These are phyloP conservation scores for Chlamydomonas schloesseri DNA, from an alignment of 139 green algal species.

Conservation along the genomic window DNA sequence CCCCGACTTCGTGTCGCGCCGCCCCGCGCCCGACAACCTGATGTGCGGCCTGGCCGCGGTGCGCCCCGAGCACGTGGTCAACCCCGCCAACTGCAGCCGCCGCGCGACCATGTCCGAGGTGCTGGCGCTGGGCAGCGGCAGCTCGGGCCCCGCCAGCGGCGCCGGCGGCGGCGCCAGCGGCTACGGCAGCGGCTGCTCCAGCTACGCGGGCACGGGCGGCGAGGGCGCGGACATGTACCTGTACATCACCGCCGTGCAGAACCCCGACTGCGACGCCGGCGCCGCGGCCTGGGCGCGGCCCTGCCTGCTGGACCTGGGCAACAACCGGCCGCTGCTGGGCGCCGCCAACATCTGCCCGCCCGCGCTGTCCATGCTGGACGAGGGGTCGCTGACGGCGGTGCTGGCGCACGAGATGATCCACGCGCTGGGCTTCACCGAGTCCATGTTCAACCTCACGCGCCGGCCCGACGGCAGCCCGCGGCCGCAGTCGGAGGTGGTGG, in stretches of 20 bases:
- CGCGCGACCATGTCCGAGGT: background rate
- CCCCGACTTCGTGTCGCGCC: conserved; percentile 32
- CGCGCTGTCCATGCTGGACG: conserved; percentile 37
- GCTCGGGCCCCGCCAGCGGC: background rate
- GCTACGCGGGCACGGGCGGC: conserved; percentile 17
- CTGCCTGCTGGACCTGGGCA: conserved; percentile 58
- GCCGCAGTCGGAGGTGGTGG: conserved; percentile 50
- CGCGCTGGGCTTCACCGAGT: conserved; percentile 61
- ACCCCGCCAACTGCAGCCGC: background rate
- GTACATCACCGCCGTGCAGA: conserved; percentile 62
- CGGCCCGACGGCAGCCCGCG: conserved; percentile 46
- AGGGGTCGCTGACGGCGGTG: conserved; percentile 42
- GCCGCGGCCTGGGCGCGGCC: conserved; percentile 59
- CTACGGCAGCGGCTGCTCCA: conserved; percentile 8
- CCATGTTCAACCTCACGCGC: conserved; percentile 56
- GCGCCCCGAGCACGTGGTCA: background rate
- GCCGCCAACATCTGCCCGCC: conserved; percentile 61
- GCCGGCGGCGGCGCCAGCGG: background rate
- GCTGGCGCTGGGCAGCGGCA: background rate
- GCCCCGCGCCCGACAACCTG: background rate
- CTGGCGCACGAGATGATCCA: conserved; percentile 68
- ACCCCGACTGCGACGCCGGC: conserved; percentile 54
- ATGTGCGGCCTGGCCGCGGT: conserved; percentile 9
- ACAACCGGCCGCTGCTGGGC: conserved; percentile 57
- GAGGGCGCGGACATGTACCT: conserved; percentile 62